Base-by-base conservation (phyloP, 2,329 filamentous ascomycete species). In the Diaporthe australafricana region DNA sequence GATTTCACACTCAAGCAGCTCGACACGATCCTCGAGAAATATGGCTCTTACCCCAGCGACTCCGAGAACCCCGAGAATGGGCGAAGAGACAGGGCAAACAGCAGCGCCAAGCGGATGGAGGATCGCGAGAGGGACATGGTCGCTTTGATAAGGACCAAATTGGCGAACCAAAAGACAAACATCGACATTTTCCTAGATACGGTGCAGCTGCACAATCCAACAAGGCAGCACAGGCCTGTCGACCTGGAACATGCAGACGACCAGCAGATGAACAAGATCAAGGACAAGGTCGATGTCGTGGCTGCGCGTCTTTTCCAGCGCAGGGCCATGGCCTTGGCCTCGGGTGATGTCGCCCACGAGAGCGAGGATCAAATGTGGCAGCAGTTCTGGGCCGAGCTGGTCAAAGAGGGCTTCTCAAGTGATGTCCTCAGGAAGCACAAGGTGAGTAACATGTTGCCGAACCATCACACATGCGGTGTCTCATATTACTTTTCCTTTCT, bases 251-350 rank as follows among this genome's bases (percentile, higher is more conserved):
- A 83, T 47, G 79, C 80, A n/a, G 81, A 82, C 56, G 82, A 79
- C 53, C 78, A 81, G 22, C 81, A 84, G 30, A 80, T 90, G 42
- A 87, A 91, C 70, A 77, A 78, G 9, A 90, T 91, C 76, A 87
- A 90, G 78, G 86, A 89, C 77, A 89, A 90, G 76, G 87, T 91
- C 40, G 89, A 92, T 75, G 80, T 80, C 38, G 87, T 91, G 74
- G 89, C 90, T 3, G 79, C 82, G 14, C 83, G 84, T 14, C 82
- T 91, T 30, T 87, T 86, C 65, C 81, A 82, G 14, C 82, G 83
- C 66, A 80, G 81, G 55, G 80, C 82, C 73, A 60, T 74, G 72
- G 81, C 79, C 68, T 40, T 57, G 16, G 57, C 32, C 16, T 60
- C 72, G n/a, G 69, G 65, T 14, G 70, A 72, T 47, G 78, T 80